Conservation (phyloP, 192 early-diverging fungal species). For the Coemansia sp. region DNA sequence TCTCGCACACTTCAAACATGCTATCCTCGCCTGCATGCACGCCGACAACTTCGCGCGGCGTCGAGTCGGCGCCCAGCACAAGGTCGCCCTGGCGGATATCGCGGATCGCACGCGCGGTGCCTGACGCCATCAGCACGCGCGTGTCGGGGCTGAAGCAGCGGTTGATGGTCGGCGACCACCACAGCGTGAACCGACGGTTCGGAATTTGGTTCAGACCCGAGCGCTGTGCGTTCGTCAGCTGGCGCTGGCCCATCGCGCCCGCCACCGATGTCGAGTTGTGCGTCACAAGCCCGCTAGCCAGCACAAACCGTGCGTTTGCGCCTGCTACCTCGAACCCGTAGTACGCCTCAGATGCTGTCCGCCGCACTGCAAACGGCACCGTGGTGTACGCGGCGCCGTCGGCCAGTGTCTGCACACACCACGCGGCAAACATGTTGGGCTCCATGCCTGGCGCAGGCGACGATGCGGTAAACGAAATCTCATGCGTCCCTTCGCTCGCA, state of each 20-base stretch:
- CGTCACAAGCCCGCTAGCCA: conserved; percentile 46
- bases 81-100: conserved; percentile 19
- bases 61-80: conserved; percentile 32
- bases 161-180: conserved; percentile 99
- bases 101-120: conserved; percentile 10
- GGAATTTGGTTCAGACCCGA: conserved; percentile 99
- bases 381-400: neutral
- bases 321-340: conserved; percentile 31
- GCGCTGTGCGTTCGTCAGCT: conserved; percentile 97
- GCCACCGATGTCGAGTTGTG: conserved; percentile 67
- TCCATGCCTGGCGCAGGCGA: neutral
- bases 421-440: neutral
- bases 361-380: conserved; percentile 18
- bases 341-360: conserved; percentile 20
- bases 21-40: conserved; percentile 21
- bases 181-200: conserved; percentile 98
- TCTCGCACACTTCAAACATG: conserved; percentile 25
- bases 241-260: conserved; percentile 92
- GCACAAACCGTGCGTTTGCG: conserved; percentile 49
- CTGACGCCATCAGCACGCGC: conserved; percentile 60
- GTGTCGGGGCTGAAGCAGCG: conserved; percentile 54
- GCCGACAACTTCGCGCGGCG: conserved; percentile 13
- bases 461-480: neutral
- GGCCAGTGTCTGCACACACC: too few relatives aligned
- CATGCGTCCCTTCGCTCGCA: neutral